Evolutionary conservation across 257 asterid genomes (phyloP).

Genomic region (Linderniella brevidens): DNA sequence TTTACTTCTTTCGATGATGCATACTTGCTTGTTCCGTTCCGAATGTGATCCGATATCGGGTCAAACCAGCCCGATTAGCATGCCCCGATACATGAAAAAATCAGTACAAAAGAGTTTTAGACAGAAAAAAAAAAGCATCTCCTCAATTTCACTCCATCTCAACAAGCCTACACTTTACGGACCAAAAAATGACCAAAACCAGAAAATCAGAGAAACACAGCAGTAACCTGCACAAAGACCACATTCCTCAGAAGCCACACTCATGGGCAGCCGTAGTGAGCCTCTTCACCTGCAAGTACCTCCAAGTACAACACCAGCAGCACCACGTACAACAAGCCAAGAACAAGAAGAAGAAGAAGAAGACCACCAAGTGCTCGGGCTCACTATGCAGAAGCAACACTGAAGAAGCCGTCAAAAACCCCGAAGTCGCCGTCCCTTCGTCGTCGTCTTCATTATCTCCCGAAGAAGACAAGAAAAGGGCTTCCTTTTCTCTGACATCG

Average conservation of each 20-base stretch:
- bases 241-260: constrained; percentile 29
- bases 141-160: too few species aligned
- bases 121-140: too few species aligned
- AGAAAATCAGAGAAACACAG: constrained; percentile 18
- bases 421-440: constrained; percentile 13
- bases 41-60: too few species aligned
- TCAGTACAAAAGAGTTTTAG: too few species aligned
- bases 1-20: constrained; percentile 2
- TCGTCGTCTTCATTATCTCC: constrained; percentile 13
- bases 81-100: too few species aligned
- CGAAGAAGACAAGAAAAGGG: constrained; percentile 21
- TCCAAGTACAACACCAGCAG: constrained; percentile 36
- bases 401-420: constrained; percentile 59
- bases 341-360: constrained; percentile 13
- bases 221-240: constrained; percentile 6
- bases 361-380: constrained; percentile 66
- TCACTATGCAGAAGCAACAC: constrained; percentile 84
- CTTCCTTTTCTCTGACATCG: constrained; percentile 1
- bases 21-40: constrained; percentile 4
- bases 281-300: constrained; percentile 84
- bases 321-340: constrained; percentile 16
- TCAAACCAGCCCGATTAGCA: too few species aligned
- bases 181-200: constrained; percentile 39
- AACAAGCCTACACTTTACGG: constrained; percentile 1
- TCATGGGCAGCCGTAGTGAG: constrained; percentile 83